These are phyloP conservation scores for Plasmodium malariae DNA, from an alignment of 169 alveolate species.

Conservation along the genomic window DNA sequence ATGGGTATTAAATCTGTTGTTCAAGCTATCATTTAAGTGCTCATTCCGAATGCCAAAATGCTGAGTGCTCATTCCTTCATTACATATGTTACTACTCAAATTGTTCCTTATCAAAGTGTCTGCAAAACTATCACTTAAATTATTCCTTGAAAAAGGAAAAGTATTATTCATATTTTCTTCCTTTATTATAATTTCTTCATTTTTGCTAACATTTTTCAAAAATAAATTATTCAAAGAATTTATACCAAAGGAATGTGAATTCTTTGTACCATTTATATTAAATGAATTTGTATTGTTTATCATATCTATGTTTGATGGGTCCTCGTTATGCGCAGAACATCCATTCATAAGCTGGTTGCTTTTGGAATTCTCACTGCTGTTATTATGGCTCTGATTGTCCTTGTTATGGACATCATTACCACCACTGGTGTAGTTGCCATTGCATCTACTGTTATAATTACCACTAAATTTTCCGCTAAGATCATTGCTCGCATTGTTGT, in stretches of 20 bases:
- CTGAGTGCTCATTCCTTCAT: background rate
- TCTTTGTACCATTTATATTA: background rate
- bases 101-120: background rate
- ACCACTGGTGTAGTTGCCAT: too few species aligned
- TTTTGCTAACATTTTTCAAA: background rate
- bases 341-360: background rate
- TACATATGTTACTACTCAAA: background rate
- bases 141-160: background rate
- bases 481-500: background rate
- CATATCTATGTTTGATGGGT: background rate
- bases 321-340: background rate
- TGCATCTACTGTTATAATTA: too few species aligned
- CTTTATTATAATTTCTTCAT: background rate
- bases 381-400: background rate
- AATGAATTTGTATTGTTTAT: background rate
- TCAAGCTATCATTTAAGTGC: too few species aligned
- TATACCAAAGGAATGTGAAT: conserved; percentile 1
- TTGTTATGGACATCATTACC: background rate
- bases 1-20: too few species aligned
- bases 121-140: conserved; percentile 14
- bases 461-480: background rate
- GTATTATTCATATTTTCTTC: conserved; percentile 9
- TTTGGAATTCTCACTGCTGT: background rate
- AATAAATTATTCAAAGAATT: conserved; percentile 24
- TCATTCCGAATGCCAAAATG: background rate